Evolutionary conservation across 2,329 filamentous ascomycete genomes (phyloP), one percentile per base, ranked within the genome.

Genomic region (Calonectria ilicicola): DNA sequence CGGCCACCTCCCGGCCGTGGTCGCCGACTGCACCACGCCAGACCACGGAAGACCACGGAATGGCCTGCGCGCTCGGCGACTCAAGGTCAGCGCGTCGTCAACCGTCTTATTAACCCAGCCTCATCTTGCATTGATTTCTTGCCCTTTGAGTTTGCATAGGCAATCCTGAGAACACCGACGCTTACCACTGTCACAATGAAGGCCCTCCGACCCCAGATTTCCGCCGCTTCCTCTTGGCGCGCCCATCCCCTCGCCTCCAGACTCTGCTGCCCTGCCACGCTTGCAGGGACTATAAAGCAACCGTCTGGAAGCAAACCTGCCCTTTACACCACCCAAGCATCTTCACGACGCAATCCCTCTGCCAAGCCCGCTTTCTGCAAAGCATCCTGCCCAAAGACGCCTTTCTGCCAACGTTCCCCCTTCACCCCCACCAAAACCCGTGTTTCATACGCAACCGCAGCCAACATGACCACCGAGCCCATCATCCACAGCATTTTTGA

Each of bases 401-500:
- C 49, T 12, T 5, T 10, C 9, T 42, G 40, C 23, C 27, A 26
- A n/a, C 32, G 44, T 21, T 14, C 44, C n/a, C 27, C 38, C 38
- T 40, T 17, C 17, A 23, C 35, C n/a, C 26, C n/a, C 3, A 1
- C 51, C n/a, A 51, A 23, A 23, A n/a, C 19, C 10, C 42, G 53
- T 26, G 63, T 44, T 27, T 62, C 65, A 58, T 72, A 72, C 40
- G 67, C 56, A 46, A 67, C 69, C 29, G 10, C 46, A 14, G n/a
- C 42, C 10, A 23, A 26, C 2, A 49, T 44, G 19, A 21, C 38
- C 2, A 42, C 26, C 5, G 76, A 79, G 6, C 76, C 77, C 21
- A 63, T 27, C 0, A 26, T 79, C 1, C 72, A 79, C 4, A 56
- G 73, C 17, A 10, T 79, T 0, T 79, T 79, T 23, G 77, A 79